These are phyloP conservation scores for Dorcoceras hygrometricum DNA, from an alignment of 257 asterid species.

Conservation along the genomic window DNA sequence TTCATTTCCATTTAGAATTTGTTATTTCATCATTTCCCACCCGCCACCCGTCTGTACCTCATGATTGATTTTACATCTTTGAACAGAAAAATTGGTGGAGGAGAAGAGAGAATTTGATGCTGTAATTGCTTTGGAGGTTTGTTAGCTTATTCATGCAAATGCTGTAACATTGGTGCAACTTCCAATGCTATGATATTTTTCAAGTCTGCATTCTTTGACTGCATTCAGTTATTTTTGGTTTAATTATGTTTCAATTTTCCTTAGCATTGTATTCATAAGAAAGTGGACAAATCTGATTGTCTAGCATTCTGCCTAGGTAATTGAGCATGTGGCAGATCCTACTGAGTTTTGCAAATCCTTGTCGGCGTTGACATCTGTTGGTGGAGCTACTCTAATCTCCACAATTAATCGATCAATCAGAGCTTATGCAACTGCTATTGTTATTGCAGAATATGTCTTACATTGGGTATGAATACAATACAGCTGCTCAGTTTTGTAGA, in stretches of 20 bases:
- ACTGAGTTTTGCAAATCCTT: conserved; percentile 85
- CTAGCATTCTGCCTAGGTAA: conserved; percentile 50
- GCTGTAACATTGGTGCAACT: conserved; percentile 4
- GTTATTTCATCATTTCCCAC: background rate
- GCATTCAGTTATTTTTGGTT: background rate
- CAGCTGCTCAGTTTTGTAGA: background rate
- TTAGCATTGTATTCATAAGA: background rate
- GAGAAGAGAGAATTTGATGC: conserved; percentile 82
- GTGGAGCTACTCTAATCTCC: conserved; percentile 84
- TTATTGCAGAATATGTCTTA: conserved; percentile 72
- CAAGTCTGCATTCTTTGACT: background rate
- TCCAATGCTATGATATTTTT: conserved; percentile 3
- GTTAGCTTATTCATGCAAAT: conserved; percentile 15
- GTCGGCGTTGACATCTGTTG: conserved; percentile 60
- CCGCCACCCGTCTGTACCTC: background rate
- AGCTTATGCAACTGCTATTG: conserved; percentile 84
- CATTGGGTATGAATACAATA: conserved; percentile 61
- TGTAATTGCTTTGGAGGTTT: conserved; percentile 87
- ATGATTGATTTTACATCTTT: conserved; percentile 8
- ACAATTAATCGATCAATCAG: conserved; percentile 91
- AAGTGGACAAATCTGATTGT: conserved; percentile 19
- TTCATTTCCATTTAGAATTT: background rate
- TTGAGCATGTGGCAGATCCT: conserved; percentile 93
- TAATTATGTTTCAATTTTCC: background rate
- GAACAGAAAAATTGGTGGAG: conserved; percentile 82